Evolutionary conservation across 352 stramenopile genomes (phyloP).

Genomic region (Globisporangium radiosum): DNA sequence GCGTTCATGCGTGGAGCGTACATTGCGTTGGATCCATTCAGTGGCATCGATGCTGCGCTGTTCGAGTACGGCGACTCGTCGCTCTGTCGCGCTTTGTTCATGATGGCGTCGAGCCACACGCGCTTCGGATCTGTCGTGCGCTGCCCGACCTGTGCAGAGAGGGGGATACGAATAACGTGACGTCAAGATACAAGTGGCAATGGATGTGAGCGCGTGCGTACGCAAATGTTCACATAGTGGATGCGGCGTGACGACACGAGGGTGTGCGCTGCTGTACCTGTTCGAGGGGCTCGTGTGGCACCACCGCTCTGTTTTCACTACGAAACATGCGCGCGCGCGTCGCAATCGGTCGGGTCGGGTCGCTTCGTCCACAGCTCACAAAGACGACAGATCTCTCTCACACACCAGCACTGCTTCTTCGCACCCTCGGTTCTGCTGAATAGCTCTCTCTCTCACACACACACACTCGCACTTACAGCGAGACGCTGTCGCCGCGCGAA

Average conservation of each 20-base stretch:
- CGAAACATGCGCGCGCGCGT: slow-evolving; percentile 3
- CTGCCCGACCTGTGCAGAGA: background rate
- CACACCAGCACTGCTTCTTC: background rate
- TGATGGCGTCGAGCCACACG: slow-evolving; percentile 67
- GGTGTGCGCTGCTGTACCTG: background rate
- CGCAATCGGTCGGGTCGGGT: background rate
- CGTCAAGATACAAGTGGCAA: background rate
- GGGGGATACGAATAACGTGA: background rate
- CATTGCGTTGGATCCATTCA: background rate
- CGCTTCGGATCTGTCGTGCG: slow-evolving; percentile 42
- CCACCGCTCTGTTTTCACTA: background rate
- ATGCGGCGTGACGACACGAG: background rate
- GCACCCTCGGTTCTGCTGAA: background rate
- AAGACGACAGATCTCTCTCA: background rate
- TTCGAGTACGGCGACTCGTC: slow-evolving; percentile 11
- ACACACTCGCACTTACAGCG: too few species aligned
- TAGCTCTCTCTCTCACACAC: too few species aligned
- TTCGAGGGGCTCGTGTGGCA: slow-evolving; percentile 3
- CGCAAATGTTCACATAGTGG: background rate
- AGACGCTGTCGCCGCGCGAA: too few species aligned
- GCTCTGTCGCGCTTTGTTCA: slow-evolving; percentile 44
- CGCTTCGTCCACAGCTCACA: too few species aligned
- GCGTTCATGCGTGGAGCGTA: background rate
- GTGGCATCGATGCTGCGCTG: slow-evolving; percentile 11
- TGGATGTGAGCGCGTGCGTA: too few species aligned